phyloP scores from a whole-genome alignment of 192 early-diverging fungal species.

The Coemansia guatemalensis region DNA sequence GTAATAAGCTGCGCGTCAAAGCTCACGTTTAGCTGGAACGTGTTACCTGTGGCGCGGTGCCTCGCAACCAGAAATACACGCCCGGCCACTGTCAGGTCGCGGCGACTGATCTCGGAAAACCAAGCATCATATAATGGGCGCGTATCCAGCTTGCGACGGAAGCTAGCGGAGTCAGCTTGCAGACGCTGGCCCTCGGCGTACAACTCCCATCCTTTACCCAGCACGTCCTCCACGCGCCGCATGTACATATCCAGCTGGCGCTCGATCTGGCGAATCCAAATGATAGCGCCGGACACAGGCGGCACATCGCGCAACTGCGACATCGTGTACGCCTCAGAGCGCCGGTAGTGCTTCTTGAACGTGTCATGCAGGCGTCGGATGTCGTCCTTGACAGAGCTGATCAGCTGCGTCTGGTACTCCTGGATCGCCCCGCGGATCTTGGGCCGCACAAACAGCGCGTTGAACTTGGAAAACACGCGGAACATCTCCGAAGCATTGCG shows the following conservation, averaged over 20 bases:
- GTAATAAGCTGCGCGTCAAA: conserved; percentile 95
- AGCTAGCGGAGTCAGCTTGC: conserved; percentile 80
- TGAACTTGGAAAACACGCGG: conserved; percentile 99
- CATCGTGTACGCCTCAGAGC: conserved; percentile 87
- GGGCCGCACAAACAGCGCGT: conserved; percentile 97
- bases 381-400: conserved; percentile 98
- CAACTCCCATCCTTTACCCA: conserved; percentile 95
- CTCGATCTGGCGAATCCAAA: conserved; percentile 98
- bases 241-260: conserved; percentile 94
- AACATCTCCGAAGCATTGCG: conserved; percentile 99
- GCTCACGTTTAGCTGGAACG: conserved; percentile 82
- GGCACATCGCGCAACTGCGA: conserved; percentile 91
- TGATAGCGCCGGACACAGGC: conserved; percentile 89
- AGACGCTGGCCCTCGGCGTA: conserved; percentile 97
- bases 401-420: conserved; percentile 98
- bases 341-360: conserved; percentile 88
- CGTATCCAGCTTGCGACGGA: conserved; percentile 94
- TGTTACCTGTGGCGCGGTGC: conserved; percentile 70
- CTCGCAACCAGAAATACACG: conserved; percentile 87
- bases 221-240: conserved; percentile 95
- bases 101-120: conserved; percentile 79
- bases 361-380: conserved; percentile 93
- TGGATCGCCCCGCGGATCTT: conserved; percentile 99
- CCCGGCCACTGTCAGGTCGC: conserved; percentile 81
- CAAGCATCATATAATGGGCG: conserved; percentile 88